Evolutionary conservation across 345 rosid species (phyloP), one percentile per base, ranked within the genome.

Genomic region (Leavenworthia alabamica): DNA sequence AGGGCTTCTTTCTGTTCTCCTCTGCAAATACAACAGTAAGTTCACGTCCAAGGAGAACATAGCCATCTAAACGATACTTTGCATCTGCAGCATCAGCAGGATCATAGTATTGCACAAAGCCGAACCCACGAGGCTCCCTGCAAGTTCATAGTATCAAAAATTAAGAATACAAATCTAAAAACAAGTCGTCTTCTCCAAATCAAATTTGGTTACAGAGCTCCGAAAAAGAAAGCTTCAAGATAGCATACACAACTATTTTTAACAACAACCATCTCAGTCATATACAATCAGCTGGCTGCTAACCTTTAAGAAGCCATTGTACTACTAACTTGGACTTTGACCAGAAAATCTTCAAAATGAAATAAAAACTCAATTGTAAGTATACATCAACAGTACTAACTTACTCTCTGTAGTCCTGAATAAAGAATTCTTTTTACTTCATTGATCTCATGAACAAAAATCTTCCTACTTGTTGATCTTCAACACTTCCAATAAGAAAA

Each of bases 31-130:
- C 81, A 58, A 92, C 95, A 11, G 86, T 82, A 7, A 89, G 71
- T 70, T 89, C 89, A 29, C 86, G 79, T 13, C 98, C 96, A 37
- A 77, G 81, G 56, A 91, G 84, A 73, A 88, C 62, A 66, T 77
- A 81, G 23, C 98, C 96, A 77, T 91, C 96, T 86, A 91, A 70
- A 59, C 81, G 85, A 70, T 80, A 77, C 63, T 91, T 86, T 22
- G 95, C 96, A 75, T 90, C 94, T 10, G 84, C 88, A 56, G 97
- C 96, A 84, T 91, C 98, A 56, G 80, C 89, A 32, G 89, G 84
- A 61, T 90, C 86, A 33, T 81, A 56, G 79, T 67, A 90, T 67
- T 90, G 97, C 52, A 90, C 83, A 76, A 90, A 90, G 27, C 97
- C 97, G 59, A 90, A 90, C 20, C 97, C 97, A 3, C 96, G 90